Percentiles rank a stretch among this genome's conserved stretches.
Conservation (phyloP, 208 protist genomes). For the Leishmania martiniquensis region DNA sequence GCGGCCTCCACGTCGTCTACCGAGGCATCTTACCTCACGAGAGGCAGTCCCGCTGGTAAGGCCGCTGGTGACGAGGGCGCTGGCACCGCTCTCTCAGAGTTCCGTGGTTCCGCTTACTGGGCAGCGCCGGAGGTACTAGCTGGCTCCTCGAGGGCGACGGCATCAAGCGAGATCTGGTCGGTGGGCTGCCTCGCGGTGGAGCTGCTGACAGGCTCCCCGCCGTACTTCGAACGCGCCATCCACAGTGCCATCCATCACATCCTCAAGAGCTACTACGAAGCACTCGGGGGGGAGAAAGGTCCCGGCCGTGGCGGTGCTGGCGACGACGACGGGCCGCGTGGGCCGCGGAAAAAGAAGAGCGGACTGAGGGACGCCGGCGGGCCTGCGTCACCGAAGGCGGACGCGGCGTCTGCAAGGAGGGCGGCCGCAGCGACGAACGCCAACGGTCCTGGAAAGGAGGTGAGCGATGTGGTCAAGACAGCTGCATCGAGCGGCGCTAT, state of each 20-base stretch:
- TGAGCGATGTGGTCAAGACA: slow-evolving; percentile 12
- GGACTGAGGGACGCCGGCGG: background rate
- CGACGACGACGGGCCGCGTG: slow-evolving; percentile 9
- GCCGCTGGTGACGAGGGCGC: slow-evolving; percentile 7
- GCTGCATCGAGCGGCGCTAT: background rate
- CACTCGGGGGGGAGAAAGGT: slow-evolving; percentile 6
- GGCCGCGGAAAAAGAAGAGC: slow-evolving; percentile 5
- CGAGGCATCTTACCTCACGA: background rate
- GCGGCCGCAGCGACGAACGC: background rate
- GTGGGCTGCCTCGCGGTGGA: slow-evolving; percentile 81
- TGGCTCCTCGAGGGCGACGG: slow-evolving; percentile 39
- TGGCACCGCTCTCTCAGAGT: slow-evolving; percentile 15
- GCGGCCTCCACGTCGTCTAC: background rate
- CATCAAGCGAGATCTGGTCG: slow-evolving; percentile 78
- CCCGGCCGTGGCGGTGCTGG: background rate
- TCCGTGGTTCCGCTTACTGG: slow-evolving; percentile 87
- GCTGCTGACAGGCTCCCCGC: slow-evolving; percentile 72
- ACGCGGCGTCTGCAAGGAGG: background rate
- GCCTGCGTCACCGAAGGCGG: background rate
- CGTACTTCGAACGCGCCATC: slow-evolving; percentile 68
- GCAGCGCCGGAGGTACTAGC: slow-evolving; percentile 75
- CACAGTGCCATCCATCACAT: slow-evolving; percentile 76
- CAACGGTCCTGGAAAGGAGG: slow-evolving; percentile 23
- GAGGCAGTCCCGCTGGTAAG: slow-evolving; percentile 1
- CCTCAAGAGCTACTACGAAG: slow-evolving; percentile 24